Conservation (phyloP, 345 rosid species). For the Mallotus nudiflorus region DNA sequence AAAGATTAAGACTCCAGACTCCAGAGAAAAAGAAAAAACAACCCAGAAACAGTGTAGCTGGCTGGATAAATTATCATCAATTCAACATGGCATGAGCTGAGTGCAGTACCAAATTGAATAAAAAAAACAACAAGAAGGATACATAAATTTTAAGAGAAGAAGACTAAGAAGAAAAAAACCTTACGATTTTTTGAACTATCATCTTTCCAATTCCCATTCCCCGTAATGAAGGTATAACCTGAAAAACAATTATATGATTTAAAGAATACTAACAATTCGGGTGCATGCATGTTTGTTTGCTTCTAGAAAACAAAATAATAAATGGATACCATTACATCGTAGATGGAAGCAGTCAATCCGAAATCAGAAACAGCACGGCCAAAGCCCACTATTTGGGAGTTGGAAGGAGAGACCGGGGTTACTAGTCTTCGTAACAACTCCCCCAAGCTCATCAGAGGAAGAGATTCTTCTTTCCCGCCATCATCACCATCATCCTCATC, state of each 20-base stretch:
- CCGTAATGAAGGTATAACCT: constrained; percentile 72
- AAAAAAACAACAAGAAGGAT: too few species aligned
- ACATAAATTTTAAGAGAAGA: neutral
- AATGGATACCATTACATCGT: constrained; percentile 66
- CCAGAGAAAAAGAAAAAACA: too few species aligned
- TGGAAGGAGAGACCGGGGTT: constrained; percentile 51
- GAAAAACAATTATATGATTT: constrained; percentile 33
- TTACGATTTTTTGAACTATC: constrained; percentile 64
- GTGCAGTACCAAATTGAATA: too few species aligned
- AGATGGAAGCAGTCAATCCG: constrained; percentile 81
- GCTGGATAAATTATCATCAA: too few species aligned
- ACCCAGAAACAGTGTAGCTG: too few species aligned
- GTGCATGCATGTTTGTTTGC: too few species aligned
- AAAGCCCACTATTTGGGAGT: constrained; percentile 68
- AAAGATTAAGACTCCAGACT: neutral
- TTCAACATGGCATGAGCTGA: too few species aligned
- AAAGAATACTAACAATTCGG: too few species aligned
- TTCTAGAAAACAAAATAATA: neutral
- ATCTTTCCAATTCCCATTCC: constrained; percentile 78
- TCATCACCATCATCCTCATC: too few species aligned
- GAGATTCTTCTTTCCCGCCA: constrained; percentile 14
- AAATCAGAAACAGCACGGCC: constrained; percentile 84
- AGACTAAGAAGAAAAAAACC: too few species aligned
- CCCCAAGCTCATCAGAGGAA: constrained; percentile 32
- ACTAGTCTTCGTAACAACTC: constrained; percentile 42